Base-by-base conservation (phyloP, 1,284 basidiomycete genomes). In the Sporisorium graminicola region DNA sequence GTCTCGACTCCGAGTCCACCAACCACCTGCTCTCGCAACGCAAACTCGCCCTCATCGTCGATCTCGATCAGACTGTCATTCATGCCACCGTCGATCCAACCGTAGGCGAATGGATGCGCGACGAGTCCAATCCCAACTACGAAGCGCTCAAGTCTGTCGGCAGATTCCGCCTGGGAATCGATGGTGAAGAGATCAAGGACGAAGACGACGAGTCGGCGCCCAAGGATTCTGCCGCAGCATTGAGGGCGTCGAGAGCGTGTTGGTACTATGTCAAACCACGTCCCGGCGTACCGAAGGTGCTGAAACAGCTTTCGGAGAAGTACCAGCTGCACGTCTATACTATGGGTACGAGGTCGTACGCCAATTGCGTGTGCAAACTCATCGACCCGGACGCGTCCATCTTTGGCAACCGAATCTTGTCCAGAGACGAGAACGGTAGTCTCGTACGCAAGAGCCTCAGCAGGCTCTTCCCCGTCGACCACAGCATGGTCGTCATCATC, bases 261-360 rank as follows among this genome's bases (percentile, higher is more conserved):
- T 93, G 94, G 90, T 98, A 98, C 87, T 99, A 96, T 86, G 94
- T 98, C 86, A 99, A 99, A 86, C 67, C 64, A 77, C 95, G 96
- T 76, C 96, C 96, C 0, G 94, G 94, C n/a, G 90, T 95, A 86
- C 87, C 89, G 51, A 88, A 90, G 47, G 98, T 99, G 85, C 88
- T 99, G 56, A 86, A 88, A 67, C 87, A 89, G 50, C 89, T 93
- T 76, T 90, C 92, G 49, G 87, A 89, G 62, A 91, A 92, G 82
- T 99, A 97, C 87, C 94, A 99, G 87, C 94, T 99, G 93, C 96
- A 99, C 86, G 95, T 99, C 55, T 99, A 99, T 87, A 99, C 96
- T 27, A 99, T 99, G 95, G 96, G 96, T 60, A 98, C 96, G 20
- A 90, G 96, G 47, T 92, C 94, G 49, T 99, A 99, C 86, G 96